phyloP scores from a whole-genome alignment of 1,139 yeast species.

The Schwanniomyces etchellsii region DNA sequence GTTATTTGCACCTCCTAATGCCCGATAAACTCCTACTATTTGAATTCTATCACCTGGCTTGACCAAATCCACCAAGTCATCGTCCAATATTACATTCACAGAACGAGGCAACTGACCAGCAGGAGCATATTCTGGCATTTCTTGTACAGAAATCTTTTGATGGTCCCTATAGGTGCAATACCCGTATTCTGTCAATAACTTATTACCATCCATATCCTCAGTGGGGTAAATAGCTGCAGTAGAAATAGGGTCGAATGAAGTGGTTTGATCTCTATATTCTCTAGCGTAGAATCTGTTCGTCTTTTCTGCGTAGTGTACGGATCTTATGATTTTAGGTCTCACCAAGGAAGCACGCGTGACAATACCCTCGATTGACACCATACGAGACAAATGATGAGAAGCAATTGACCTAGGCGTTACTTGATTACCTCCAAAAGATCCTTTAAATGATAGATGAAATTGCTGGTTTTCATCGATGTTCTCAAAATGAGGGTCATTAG shows the following conservation, averaged over 20 bases:
- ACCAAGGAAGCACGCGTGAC: constrained; percentile 92
- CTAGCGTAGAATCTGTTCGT: constrained; percentile 84
- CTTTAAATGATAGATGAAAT: constrained; percentile 77
- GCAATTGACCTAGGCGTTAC: constrained; percentile 86
- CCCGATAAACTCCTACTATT: constrained; percentile 89
- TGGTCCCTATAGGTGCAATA: constrained; percentile 91
- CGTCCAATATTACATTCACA: constrained; percentile 85
- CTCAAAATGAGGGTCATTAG: constrained; percentile 43
- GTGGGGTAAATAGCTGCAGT: constrained; percentile 91
- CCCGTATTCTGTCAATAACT: constrained; percentile 86
- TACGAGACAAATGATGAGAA: constrained; percentile 68
- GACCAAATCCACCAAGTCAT: constrained; percentile 84
- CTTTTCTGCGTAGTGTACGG: constrained; percentile 89
- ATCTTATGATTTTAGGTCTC: constrained; percentile 84
- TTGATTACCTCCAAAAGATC: constrained; percentile 86
- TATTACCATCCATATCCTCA: constrained; percentile 87
- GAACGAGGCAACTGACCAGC: constrained; percentile 97
- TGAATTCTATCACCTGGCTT: constrained; percentile 98
- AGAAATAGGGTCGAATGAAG: constrained; percentile 78
- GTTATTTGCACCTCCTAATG: constrained; percentile 78
- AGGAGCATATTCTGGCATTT: constrained; percentile 98
- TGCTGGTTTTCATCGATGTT: constrained; percentile 57
- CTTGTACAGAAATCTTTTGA: constrained; percentile 90
- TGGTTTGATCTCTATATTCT: constrained; percentile 90
- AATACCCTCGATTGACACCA: constrained; percentile 91